These are phyloP conservation scores for Chalciporus chontae DNA, from an alignment of 768 basidiomycete species.

Conservation along the genomic window DNA sequence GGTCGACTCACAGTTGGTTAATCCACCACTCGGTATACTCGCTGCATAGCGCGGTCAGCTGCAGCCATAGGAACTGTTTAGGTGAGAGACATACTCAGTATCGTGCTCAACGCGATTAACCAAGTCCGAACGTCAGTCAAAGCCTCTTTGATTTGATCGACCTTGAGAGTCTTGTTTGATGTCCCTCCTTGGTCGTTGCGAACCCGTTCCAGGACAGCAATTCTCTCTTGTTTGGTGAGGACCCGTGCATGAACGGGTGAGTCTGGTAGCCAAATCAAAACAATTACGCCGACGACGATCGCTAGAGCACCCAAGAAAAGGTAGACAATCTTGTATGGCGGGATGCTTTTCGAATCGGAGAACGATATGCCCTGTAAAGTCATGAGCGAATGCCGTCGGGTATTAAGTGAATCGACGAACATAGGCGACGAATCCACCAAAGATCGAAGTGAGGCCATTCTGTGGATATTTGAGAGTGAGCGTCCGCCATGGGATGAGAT, in stretches of 20 bases:
- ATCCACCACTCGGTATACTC: constrained; percentile 61
- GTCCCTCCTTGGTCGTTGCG: constrained; percentile 66
- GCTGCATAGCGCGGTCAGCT: constrained; percentile 34
- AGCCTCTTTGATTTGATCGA: constrained; percentile 55
- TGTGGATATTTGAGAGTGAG: constrained; percentile 16
- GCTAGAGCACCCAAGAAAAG: constrained; percentile 58
- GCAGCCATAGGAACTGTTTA: not conserved
- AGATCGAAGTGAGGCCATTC: constrained; percentile 58
- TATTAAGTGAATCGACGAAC: constrained; percentile 27
- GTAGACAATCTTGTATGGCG: constrained; percentile 62
- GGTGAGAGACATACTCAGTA: constrained; percentile 47
- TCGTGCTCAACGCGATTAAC: constrained; percentile 55
- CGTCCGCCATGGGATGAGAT: not conserved
- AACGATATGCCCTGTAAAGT: constrained; percentile 52
- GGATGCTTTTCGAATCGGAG: constrained; percentile 42
- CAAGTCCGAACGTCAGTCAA: constrained; percentile 56
- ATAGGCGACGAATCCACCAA: constrained; percentile 65
- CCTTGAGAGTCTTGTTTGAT: constrained; percentile 57
- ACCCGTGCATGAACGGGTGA: constrained; percentile 59
- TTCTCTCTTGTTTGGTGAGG: constrained; percentile 54
- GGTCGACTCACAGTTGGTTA: constrained; percentile 55
- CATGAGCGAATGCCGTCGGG: not conserved
- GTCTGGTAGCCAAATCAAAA: constrained; percentile 33
- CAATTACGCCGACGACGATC: constrained; percentile 53
- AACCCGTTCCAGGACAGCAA: constrained; percentile 64